Evolutionary conservation across 108 stramenopile species (phyloP).

Genomic region (Nitzschia sp.): DNA sequence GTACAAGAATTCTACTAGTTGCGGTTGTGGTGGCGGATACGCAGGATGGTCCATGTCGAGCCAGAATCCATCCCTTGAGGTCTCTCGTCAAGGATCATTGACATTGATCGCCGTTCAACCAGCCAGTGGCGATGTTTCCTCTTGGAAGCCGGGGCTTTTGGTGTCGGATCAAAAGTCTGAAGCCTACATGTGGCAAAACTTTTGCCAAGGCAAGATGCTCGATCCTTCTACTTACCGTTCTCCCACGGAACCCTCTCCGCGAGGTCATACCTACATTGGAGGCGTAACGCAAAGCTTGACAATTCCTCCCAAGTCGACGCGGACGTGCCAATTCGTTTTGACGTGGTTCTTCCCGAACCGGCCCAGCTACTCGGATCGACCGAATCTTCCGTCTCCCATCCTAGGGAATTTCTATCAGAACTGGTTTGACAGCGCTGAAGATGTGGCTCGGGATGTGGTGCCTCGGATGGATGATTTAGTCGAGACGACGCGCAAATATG

Average conservation of each 20-base stretch:
- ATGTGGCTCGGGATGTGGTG: not conserved
- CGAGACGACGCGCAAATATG: conserved; percentile 8
- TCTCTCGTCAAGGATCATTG: conserved; percentile 2
- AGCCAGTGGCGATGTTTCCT: not conserved
- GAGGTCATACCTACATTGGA: conserved; percentile 14
- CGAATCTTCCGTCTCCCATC: conserved; percentile 8
- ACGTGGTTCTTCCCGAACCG: conserved; percentile 26
- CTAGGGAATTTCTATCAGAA: conserved; percentile 13
- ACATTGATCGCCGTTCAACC: not conserved
- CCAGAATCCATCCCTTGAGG: not conserved
- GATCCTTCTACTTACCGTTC: not conserved
- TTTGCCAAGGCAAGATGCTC: conserved; percentile 3
- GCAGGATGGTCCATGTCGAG: conserved; percentile 4
- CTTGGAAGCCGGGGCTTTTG: conserved; percentile 1
- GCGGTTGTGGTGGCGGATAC: not conserved
- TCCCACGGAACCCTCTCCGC: conserved; percentile 1
- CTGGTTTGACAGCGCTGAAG: conserved; percentile 7
- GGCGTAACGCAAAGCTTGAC: conserved; percentile 11
- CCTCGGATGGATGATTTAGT: not conserved
- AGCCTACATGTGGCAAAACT: not conserved
- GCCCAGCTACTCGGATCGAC: conserved; percentile 1
- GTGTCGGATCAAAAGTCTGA: conserved; percentile 1
- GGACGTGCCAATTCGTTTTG: not conserved
- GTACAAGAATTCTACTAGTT: not conserved
- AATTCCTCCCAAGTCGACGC: not conserved